Base-by-base conservation (phyloP, 83 land plant genomes). In the Diphasiastrum complanatum region DNA sequence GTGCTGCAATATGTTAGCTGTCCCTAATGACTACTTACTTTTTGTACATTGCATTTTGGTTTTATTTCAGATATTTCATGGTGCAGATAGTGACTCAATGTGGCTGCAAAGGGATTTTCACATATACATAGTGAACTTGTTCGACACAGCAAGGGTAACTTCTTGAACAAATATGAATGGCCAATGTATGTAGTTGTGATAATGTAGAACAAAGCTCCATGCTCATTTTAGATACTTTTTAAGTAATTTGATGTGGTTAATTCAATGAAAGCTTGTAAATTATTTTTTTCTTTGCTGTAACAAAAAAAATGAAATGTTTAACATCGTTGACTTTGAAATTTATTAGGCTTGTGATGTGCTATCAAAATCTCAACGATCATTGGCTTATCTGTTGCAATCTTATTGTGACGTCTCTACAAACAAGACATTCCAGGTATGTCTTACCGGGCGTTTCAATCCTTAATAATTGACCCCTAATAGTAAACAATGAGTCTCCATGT, bases 101-200 rank as follows among this genome's bases (percentile, higher is more conserved):
- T 95, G 99, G 99, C 79, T 95, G 55, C 99, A 95, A 71, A 76
- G 92, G 51, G 99, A 95, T 76, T 89, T 89, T 57, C 99, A 89
- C 51, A 75, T 95, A 30, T 95, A 95, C 71, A 79, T 95, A 53
- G 99, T 89, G 32, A 95, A 95, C 64, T 64, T 95, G 63, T 95
- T 95, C 70, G 99, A 95, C 60, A 89, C 99, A 56, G 89, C 96
- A 53, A 82, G 84, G 81, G 99, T 86, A 63, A 70, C 66, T 56
- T 14, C n/a, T 54, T 56, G 12, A 61, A 51, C 4, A 61, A 16
- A 58, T 8, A 14, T 38, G 12, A 38, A 14, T 8, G 8, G 43
- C 43, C 8, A 38, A 38, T 38, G 14, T 8, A 38, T 38, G 43
- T 14, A 38, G 14, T 38, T 38, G 14, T 38, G 8, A 8, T 38